A percentile compares a stretch with the other conserved stretches of the same genome.
Evolutionary conservation across 2,329 filamentous ascomycete genomes (phyloP).

Genomic region (Cladosporium colombiae): DNA sequence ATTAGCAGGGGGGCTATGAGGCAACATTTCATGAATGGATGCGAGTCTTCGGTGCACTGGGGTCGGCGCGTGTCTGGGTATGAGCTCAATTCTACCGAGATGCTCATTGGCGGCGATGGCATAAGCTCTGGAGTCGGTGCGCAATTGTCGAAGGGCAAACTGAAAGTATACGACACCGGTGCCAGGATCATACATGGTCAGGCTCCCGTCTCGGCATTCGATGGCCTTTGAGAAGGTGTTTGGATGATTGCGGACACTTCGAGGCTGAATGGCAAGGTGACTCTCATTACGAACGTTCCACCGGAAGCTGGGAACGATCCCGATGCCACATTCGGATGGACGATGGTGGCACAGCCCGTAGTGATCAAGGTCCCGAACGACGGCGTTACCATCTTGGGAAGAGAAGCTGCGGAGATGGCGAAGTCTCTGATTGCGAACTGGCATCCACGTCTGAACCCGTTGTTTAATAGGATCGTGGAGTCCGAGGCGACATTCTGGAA

Average conservation of each 20-base stretch:
- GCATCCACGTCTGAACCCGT: constrained; percentile 56
- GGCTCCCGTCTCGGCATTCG: constrained; percentile 63
- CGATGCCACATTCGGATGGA: constrained; percentile 62
- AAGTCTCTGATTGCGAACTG: constrained; percentile 56
- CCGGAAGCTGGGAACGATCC: constrained; percentile 61
- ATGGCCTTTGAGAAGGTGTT: constrained; percentile 63
- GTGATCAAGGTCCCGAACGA: constrained; percentile 61
- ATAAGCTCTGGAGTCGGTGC: constrained; percentile 62
- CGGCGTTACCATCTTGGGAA: constrained; percentile 60
- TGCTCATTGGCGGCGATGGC: constrained; percentile 65
- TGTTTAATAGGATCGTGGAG: constrained; percentile 61
- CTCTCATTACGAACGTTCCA: constrained; percentile 65
- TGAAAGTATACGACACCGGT: constrained; percentile 65
- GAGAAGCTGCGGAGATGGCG: constrained; percentile 59
- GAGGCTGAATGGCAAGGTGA: constrained; percentile 50
- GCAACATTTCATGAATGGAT: constrained; percentile 57
- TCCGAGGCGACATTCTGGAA: constrained; percentile 65
- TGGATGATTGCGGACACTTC: constrained; percentile 56
- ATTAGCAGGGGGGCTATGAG: constrained; percentile 66
- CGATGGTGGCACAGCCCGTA: constrained; percentile 59
- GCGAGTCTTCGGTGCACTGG: constrained; percentile 59
- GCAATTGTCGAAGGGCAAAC: constrained; percentile 58
- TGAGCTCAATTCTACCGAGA: constrained; percentile 52
- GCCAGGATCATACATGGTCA: constrained; percentile 67
- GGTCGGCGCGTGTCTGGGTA: constrained; percentile 59